phyloP scores from a whole-genome alignment of 163 green algal genomes.

The Coccomyxa subellipsoidea region DNA sequence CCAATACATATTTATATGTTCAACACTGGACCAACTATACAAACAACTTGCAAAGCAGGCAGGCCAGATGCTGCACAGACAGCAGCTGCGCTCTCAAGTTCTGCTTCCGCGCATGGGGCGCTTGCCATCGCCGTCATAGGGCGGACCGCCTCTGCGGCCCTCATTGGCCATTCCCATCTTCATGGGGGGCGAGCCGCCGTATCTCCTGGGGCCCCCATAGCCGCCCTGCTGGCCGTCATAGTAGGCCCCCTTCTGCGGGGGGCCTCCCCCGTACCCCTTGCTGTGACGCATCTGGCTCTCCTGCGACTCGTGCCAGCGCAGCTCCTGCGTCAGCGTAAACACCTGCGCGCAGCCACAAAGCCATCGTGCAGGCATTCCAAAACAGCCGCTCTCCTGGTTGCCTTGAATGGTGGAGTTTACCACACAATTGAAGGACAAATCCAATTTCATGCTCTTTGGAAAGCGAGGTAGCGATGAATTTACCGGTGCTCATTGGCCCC shows the following conservation, averaged over 20 bases:
- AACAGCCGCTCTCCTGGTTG: too few relatives aligned
- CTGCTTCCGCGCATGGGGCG: background rate
- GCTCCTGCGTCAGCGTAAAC: background rate
- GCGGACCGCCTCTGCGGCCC: background rate
- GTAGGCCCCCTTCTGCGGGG: background rate
- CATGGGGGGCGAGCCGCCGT: background rate
- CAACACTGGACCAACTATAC: too few relatives aligned
- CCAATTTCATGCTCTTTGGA: too few relatives aligned
- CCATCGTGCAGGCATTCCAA: too few relatives aligned
- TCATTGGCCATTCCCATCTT: background rate
- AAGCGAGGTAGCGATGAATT: too few relatives aligned
- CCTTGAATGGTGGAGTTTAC: too few relatives aligned
- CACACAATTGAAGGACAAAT: too few relatives aligned
- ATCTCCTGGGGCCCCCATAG: conserved; percentile 4
- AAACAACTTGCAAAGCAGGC: background rate
- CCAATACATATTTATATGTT: too few relatives aligned
- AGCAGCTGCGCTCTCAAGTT: background rate
- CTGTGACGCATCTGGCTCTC: conserved; percentile 1
- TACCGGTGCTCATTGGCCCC: too few relatives aligned
- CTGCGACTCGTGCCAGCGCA: background rate
- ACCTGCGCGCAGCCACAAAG: background rate
- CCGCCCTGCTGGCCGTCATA: background rate
- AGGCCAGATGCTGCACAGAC: background rate
- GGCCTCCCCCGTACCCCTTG: background rate
- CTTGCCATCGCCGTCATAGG: background rate